Percentiles rank a stretch among this genome's conserved stretches.
phyloP scores from a whole-genome alignment of 2,329 filamentous ascomycete genomes.

The Arthrobotrys megalospora region DNA sequence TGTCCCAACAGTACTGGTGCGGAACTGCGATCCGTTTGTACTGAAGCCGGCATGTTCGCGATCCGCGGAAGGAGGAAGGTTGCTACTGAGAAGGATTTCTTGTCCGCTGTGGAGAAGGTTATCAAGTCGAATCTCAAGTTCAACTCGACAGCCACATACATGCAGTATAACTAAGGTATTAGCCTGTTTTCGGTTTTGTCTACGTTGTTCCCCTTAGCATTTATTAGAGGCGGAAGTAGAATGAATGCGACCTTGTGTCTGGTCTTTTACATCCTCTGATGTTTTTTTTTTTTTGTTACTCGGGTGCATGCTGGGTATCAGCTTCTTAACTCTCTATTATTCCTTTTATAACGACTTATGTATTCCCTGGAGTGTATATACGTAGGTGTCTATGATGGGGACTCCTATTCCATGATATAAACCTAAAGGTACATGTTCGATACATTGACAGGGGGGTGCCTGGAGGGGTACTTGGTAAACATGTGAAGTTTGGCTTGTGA shows the following conservation, averaged over 20 bases:
- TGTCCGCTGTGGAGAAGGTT: constrained; percentile 98
- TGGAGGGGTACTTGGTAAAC: constrained; percentile 8
- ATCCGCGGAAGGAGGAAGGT: constrained; percentile 96
- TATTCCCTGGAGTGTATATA: constrained; percentile 59
- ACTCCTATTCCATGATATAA: constrained; percentile 34
- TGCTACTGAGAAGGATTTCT: constrained; percentile 97
- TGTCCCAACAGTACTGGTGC: constrained; percentile 98
- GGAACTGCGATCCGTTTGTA: constrained; percentile 95
- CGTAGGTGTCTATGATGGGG: constrained; percentile 53
- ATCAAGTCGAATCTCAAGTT: constrained; percentile 99
- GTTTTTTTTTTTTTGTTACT: constrained; percentile 4
- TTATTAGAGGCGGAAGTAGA: constrained; percentile 26
- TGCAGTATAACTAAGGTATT: constrained; percentile 84
- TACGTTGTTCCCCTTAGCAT: constrained; percentile 18
- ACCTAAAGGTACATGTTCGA: neutral
- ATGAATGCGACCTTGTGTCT: constrained; percentile 2
- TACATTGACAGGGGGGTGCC: constrained; percentile 8
- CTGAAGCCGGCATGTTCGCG: constrained; percentile 96
- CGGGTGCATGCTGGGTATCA: constrained; percentile 24
- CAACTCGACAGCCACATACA: constrained; percentile 97
- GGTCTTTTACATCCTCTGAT: neutral
- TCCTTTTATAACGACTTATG: constrained; percentile 41
- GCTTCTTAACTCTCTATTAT: constrained; percentile 28
- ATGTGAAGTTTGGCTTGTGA: constrained; percentile 50
- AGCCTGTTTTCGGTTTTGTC: constrained; percentile 28